Percentiles rank a stretch among this genome's conserved stretches.
Conservation (phyloP, 2,329 filamentous ascomycete genomes). For the Neocucurbitaria cava region DNA sequence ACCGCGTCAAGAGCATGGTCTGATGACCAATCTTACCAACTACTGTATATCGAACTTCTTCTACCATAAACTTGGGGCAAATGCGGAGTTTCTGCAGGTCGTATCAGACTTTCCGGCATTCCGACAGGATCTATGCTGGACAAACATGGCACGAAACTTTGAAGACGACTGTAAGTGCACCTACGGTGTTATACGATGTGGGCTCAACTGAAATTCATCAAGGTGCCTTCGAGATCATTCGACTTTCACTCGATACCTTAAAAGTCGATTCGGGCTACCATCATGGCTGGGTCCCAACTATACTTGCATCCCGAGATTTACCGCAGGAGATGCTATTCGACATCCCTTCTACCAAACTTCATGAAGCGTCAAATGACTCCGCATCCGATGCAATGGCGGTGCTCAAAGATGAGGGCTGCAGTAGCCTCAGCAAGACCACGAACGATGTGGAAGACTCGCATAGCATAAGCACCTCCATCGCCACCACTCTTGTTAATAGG, state of each 20-base stretch:
- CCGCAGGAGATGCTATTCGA: slow-evolving; percentile 13
- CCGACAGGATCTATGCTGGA: slow-evolving; percentile 50
- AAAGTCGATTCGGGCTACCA: too few species aligned
- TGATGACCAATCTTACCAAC: slow-evolving; percentile 51
- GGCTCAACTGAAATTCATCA: slow-evolving; percentile 4
- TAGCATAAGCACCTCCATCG: slow-evolving; percentile 1
- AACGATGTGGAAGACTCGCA: neutral
- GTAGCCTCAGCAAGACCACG: neutral
- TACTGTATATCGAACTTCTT: slow-evolving; percentile 52
- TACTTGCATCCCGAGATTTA: slow-evolving; percentile 15
- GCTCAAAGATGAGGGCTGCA: neutral
- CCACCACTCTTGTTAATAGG: slow-evolving; percentile 18
- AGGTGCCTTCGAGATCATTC: slow-evolving; percentile 24
- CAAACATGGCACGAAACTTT: slow-evolving; percentile 47
- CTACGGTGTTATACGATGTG: neutral
- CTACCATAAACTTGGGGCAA: slow-evolving; percentile 46
- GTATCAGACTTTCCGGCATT: slow-evolving; percentile 49
- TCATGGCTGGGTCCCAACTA: neutral
- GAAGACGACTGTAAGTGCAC: slow-evolving; percentile 50
- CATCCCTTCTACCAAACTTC: neutral
- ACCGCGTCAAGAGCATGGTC: slow-evolving; percentile 28
- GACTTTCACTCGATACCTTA: slow-evolving; percentile 14
- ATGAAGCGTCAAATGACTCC: neutral
- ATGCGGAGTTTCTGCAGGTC: slow-evolving; percentile 46
- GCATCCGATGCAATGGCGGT: neutral